Evolutionary conservation across 2,329 filamentous ascomycete genomes (phyloP), one percentile per base, ranked within the genome.

Genomic region (Nemania serpens): DNA sequence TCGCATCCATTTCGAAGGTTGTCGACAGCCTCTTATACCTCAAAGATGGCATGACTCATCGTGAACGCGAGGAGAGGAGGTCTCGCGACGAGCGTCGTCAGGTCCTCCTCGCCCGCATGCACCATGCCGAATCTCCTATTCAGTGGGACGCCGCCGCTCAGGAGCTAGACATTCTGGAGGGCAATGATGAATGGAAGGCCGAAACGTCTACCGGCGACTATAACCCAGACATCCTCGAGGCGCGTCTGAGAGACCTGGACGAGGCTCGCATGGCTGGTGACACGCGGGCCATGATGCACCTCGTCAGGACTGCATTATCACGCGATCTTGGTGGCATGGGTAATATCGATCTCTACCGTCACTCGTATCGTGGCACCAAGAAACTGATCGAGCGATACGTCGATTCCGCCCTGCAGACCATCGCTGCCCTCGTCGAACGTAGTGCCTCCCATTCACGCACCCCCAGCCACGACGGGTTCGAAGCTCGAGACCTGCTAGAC

Each of bases 291-390:
- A 95, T 97, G 89, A 82, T 95, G 70, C 88, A 92, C 70, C 81
- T 95, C 39, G 82, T 97, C 39, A 87, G 93, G 29, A 96, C 92
- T 1, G 83, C 90, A 1, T 77, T 97, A 50, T 91, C 89, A 41
- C 88, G 93, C 46, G 88, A 93, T 68, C 79, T 97, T 10, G 93
- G 91, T 7, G 90, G 90, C 53, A 96, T 97, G 89, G 91, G 91
- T 63, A 90, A 93, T 70, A 83, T 89, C 43, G 84, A 88, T 54
- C 81, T 97, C 1, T 97, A 97, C 77, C 88, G 88, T 57, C 91
- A 95, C 73, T 91, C 90, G 0, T 88, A 95, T 71, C 84, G 91
- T 13, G 94, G 93, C 5, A 97, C 93, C 9, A 97, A 97, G 77
- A 82, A 84, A 61, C 77, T 97, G 65, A 94, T 97, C 63, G 93